Evolutionary conservation across 768 basidiomycete genomes (phyloP).

Genomic region (Pisolithus orientalis): DNA sequence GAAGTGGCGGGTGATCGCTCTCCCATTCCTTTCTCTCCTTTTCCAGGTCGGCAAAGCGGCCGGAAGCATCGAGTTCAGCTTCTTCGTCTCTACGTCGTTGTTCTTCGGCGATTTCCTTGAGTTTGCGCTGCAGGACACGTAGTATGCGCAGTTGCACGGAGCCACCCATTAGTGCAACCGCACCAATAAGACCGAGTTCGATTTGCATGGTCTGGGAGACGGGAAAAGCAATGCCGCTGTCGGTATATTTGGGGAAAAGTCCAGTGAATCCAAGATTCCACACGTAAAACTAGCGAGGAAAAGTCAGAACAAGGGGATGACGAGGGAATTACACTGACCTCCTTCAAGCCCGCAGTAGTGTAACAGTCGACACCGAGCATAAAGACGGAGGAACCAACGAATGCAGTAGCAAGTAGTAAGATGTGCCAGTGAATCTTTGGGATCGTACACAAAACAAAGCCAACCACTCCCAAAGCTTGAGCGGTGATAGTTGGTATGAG

Average conservation of each 20-base stretch:
- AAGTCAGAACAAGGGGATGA: constrained; percentile 3
- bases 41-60: constrained; percentile 55
- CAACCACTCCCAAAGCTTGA: constrained; percentile 62
- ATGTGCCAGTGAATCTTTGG: constrained; percentile 85
- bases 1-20: constrained; percentile 64
- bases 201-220: constrained; percentile 90
- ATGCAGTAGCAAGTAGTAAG: constrained; percentile 78
- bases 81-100: constrained; percentile 66
- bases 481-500: constrained; percentile 15
- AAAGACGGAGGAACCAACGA: constrained; percentile 86
- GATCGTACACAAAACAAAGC: constrained; percentile 80
- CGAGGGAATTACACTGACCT: constrained; percentile 42
- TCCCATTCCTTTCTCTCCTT: constrained; percentile 84
- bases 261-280: constrained; percentile 87
- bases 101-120: constrained; percentile 74
- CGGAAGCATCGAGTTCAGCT: constrained; percentile 69
- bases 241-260: constrained; percentile 72
- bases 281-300: constrained; percentile 70
- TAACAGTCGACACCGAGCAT: constrained; percentile 93
- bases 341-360: constrained; percentile 87
- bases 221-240: constrained; percentile 67
- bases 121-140: constrained; percentile 68
- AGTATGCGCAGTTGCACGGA: constrained; percentile 89
- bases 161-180: constrained; percentile 77
- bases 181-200: constrained; percentile 83